phyloP scores from a whole-genome alignment of 106 monocot species.

The Xerophyta viscosa region DNA sequence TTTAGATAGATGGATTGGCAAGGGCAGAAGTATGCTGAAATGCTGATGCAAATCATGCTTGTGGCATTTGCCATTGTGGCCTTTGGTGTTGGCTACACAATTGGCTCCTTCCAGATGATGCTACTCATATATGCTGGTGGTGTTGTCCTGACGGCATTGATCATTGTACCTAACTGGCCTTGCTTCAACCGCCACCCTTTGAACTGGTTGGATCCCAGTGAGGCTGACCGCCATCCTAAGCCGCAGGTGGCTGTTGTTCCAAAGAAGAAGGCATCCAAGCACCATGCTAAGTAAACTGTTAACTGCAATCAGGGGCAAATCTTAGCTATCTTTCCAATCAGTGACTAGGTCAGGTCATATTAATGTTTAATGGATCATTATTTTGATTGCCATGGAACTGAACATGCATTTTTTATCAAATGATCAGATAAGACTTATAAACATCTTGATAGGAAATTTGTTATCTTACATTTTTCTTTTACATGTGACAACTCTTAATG shows the following conservation, averaged over 20 bases:
- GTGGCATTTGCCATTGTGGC: constrained; percentile 46
- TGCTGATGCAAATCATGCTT: constrained; percentile 82
- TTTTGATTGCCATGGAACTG: too few species aligned
- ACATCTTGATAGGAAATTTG: too few species aligned
- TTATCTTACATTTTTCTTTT: too few species aligned
- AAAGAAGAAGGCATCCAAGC: constrained; percentile 58
- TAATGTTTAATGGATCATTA: too few species aligned
- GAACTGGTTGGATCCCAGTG: constrained; percentile 70
- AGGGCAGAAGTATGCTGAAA: constrained; percentile 77
- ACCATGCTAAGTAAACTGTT: constrained; percentile 57
- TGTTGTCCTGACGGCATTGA: constrained; percentile 67
- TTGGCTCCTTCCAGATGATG: constrained; percentile 71
- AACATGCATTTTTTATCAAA: too few species aligned
- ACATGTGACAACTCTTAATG: too few species aligned
- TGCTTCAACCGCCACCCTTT: constrained; percentile 74
- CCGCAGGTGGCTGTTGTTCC: constrained; percentile 30
- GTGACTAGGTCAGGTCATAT: too few species aligned
- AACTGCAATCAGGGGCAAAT: too few species aligned
- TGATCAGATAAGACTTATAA: too few species aligned
- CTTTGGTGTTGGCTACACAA: constrained; percentile 49
- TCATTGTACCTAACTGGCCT: constrained; percentile 85
- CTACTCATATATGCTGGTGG: constrained; percentile 74
- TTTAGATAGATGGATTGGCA: constrained; percentile 99
- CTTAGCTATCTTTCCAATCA: too few species aligned
- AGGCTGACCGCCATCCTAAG: constrained; percentile 64